phyloP scores from a whole-genome alignment of 1,284 basidiomycete genomes.

The Blastosporella zonata region DNA sequence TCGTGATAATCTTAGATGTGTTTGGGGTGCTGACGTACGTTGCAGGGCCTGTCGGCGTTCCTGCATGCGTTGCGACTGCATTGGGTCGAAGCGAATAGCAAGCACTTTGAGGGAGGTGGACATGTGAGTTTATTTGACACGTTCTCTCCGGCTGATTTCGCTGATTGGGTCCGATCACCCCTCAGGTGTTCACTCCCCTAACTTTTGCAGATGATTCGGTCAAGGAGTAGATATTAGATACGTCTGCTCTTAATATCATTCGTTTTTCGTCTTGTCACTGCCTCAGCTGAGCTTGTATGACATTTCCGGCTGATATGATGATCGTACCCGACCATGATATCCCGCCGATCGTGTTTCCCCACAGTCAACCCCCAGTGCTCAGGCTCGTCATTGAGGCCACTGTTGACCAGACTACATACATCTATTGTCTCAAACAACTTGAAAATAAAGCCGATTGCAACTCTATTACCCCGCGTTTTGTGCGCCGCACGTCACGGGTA shows the following conservation, averaged over 20 bases:
- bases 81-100: constrained; percentile 98
- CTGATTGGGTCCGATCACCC: constrained; percentile 26
- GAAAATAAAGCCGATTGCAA: too few species aligned
- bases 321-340: too few species aligned
- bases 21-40: constrained; percentile 9
- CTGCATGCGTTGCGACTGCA: constrained; percentile 95
- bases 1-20: constrained; percentile 18
- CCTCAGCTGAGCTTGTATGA: too few species aligned
- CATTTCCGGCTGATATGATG: too few species aligned
- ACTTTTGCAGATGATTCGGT: constrained; percentile 52
- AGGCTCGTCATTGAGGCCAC: not conserved
- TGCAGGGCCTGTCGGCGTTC: constrained; percentile 88
- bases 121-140: constrained; percentile 56
- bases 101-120: constrained; percentile 91
- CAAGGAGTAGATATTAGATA: constrained; percentile 33
- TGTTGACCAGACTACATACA: too few species aligned
- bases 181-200: constrained; percentile 63
- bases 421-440: too few species aligned
- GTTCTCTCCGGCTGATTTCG: constrained; percentile 24
- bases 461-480: constrained; percentile 24
- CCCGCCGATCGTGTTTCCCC: too few species aligned
- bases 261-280: too few species aligned
- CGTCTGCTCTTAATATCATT: not conserved
- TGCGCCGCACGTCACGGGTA: constrained; percentile 18
- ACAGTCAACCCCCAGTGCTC: not conserved